Conservation (phyloP, 1,139 yeast genomes). For the Geotrichum carabidarum region DNA sequence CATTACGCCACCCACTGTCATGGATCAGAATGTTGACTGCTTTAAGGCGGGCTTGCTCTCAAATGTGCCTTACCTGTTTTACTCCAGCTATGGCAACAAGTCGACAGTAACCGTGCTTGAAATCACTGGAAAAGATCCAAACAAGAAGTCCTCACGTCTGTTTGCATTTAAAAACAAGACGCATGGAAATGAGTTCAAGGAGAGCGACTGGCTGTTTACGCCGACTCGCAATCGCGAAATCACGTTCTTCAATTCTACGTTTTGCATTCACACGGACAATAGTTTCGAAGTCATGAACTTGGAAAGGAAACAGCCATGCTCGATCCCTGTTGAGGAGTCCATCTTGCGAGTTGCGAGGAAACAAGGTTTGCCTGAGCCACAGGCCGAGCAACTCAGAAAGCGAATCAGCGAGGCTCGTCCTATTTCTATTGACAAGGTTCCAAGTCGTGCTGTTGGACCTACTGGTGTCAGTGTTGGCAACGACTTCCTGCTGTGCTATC, state of each 20-base stretch:
- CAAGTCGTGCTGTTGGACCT: conserved; percentile 1
- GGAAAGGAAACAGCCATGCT: conserved; percentile 9
- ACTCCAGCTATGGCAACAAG: conserved; percentile 11
- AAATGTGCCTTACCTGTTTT: conserved; percentile 13
- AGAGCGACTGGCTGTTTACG: conserved; percentile 13
- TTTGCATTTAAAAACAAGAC: conserved; percentile 8
- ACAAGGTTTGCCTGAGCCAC: conserved; percentile 5
- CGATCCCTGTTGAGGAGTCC: conserved; percentile 7
- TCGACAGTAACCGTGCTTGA: conserved; percentile 14
- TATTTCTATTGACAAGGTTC: conserved; percentile 13
- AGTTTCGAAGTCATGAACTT: conserved; percentile 16
- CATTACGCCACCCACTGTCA: conserved; percentile 10
- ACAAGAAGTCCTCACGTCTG: conserved; percentile 6
- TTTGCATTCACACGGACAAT: conserved; percentile 17
- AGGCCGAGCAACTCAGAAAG: not conserved
- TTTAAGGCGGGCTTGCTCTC: conserved; percentile 15
- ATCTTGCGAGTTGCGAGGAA: not conserved
- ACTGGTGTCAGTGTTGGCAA: not conserved
- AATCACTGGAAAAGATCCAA: conserved; percentile 7
- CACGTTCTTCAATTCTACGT: conserved; percentile 17
- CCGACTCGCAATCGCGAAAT: conserved; percentile 17
- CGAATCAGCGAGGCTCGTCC: conserved; percentile 7
- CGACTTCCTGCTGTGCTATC: conserved; percentile 17
- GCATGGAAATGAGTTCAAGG: conserved; percentile 12
- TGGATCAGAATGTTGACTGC: conserved; percentile 15